Evolutionary conservation across 1,284 basidiomycete species (phyloP).

Genomic region (Papiliotrema fonsecae): DNA sequence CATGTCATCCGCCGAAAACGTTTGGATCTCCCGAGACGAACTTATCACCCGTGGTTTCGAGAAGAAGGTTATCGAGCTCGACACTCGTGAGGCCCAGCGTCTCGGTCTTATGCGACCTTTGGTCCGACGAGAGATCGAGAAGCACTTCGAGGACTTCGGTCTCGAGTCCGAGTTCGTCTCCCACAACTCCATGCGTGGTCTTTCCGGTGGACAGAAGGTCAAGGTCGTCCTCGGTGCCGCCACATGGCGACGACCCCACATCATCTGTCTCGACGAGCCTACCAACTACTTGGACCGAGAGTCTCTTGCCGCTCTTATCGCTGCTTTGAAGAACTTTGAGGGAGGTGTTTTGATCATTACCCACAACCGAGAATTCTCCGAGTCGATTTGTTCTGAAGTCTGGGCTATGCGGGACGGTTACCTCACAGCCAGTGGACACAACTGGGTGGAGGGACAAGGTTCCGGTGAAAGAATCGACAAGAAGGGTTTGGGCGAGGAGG

Average conservation of each 20-base stretch:
- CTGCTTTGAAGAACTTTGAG: constrained; percentile 92
- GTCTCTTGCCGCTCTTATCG: constrained; percentile 92
- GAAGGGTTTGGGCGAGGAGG: constrained; percentile 76
- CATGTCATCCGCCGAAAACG: constrained; percentile 88
- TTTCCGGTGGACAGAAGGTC: constrained; percentile 99
- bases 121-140: constrained; percentile 95
- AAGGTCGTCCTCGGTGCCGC: constrained; percentile 99
- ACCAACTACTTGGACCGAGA: constrained; percentile 94
- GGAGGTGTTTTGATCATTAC: constrained; percentile 96
- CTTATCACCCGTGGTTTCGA: constrained; percentile 96
- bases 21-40: constrained; percentile 94
- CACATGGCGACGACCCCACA: constrained; percentile 95
- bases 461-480: constrained; percentile 84
- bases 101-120: constrained; percentile 92
- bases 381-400: constrained; percentile 74
- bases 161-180: constrained; percentile 95
- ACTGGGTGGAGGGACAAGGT: constrained; percentile 98
- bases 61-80: constrained; percentile 97
- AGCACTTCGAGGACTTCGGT: constrained; percentile 82
- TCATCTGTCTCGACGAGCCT: constrained; percentile 97
- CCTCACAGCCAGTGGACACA: constrained; percentile 92
- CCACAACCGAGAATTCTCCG: constrained; percentile 96
- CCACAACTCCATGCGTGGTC: constrained; percentile 95
- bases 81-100: constrained; percentile 94
- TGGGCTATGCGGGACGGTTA: constrained; percentile 93